Evolutionary conservation across 129 eudicot genomes (phyloP).

Genomic region (Artemisia argyi): DNA sequence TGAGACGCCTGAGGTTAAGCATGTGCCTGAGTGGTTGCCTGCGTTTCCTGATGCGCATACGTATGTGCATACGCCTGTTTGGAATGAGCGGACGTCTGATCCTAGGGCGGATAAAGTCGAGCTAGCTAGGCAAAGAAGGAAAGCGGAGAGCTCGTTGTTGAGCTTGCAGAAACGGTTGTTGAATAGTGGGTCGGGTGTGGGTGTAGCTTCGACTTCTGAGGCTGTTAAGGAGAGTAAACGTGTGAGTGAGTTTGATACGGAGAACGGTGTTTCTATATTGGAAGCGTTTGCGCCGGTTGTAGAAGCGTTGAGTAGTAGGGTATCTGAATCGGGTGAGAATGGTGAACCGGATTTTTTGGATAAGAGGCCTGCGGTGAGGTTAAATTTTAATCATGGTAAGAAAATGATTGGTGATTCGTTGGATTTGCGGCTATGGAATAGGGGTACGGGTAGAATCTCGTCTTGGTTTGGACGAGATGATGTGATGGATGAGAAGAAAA

Average conservation of each 20-base stretch:
- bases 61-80: constrained; percentile 62
- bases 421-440: constrained; percentile 70
- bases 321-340: constrained; percentile 48
- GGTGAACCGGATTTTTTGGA: constrained; percentile 44
- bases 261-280: constrained; percentile 54
- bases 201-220: constrained; percentile 48
- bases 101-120: constrained; percentile 79
- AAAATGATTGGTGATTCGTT: constrained; percentile 71
- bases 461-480: constrained; percentile 78
- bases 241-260: constrained; percentile 29
- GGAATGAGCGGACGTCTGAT: constrained; percentile 85
- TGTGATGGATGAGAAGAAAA: constrained; percentile 85
- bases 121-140: constrained; percentile 88
- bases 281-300: constrained; percentile 83
- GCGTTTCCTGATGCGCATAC: constrained; percentile 96
- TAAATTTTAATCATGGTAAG: constrained; percentile 66
- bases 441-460: constrained; percentile 46
- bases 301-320: constrained; percentile 68
- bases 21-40: constrained; percentile 86
- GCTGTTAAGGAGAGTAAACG: constrained; percentile 30
- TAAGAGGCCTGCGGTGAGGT: constrained; percentile 64
- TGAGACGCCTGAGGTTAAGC: constrained; percentile 59
- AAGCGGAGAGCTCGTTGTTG: constrained; percentile 87
- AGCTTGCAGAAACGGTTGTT: constrained; percentile 70
- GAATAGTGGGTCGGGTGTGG: constrained; percentile 43